Base-by-base conservation (phyloP, 345 rosid species). In the Dovyalis caffra region DNA sequence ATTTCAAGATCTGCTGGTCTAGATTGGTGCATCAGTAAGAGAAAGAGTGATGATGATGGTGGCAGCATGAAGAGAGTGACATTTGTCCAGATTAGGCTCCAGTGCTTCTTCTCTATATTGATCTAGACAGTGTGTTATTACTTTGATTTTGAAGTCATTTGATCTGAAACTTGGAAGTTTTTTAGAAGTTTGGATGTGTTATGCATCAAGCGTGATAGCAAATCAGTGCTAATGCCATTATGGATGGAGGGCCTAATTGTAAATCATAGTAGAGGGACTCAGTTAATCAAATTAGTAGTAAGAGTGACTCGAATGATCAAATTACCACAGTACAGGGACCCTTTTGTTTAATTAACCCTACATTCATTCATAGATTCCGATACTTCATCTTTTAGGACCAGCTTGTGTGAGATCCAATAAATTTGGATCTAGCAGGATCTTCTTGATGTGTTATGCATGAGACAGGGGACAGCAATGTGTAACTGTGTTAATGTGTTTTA, bases 401-500 rank as follows among this genome's bases (percentile, higher is more conserved):
- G 71, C 37, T 16, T 34, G 65, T 38, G 69, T 21, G 28, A 31
- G 20, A 51, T 26, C 15, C 9, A 47, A 45, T 12, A 47, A 33
- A 66, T 66, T 33, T 51, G 5, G 45, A 64, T 38, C 43, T 11
- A 38, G 43, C 43, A 70, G n/a, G 34, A 33, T 43, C 10, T 43
- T 65, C 69, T 67, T 45, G 28, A 74, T 25, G 15, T 29, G 71
- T 58, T 26, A 72, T 64, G 58, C n/a, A 35, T 53, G 2, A 21
- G 9, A 16, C 47, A 6, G 16, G 23, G 53, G 26, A 38, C 43
- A 57, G 43, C 53, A 71, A 69, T 31, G 12, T 33, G 40, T 5
- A 38, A 38, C 43, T 38, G 8, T 38, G 43, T 38, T 38, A 38
- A 1, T 38, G 43, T 26, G 38, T 26, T n/a, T 29, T 23, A 29